Evolutionary conservation across 257 asterid genomes (phyloP), one percentile per base, ranked within the genome.

Genomic region (Solanum tacnaense): DNA sequence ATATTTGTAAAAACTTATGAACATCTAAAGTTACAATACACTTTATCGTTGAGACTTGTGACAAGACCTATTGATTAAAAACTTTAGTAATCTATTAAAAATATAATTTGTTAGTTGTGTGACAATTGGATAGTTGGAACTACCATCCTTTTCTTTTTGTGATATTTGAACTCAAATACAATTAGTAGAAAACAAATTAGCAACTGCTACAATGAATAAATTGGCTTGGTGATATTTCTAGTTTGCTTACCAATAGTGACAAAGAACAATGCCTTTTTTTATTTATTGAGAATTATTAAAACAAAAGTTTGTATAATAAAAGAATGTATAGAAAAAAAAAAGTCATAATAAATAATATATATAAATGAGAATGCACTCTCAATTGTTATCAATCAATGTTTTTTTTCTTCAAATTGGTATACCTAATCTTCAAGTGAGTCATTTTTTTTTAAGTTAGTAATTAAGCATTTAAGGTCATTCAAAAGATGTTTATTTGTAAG

Each of bases 131-230:
- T 41, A 41, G 46, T 41, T 41, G 46, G 46, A 41, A 41, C 46
- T 41, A 41, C 46, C 46, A 41, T 41, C 7, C 3, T 56, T 58
- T 58, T 58, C 5, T 58, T 88, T 89, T 87, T 83, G 91, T 91
- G 92, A 89, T 62, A 88, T 29, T 87, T 79, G 85, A 89, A 78
- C 88, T 89, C 7, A 91, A 82, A 23, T 89, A 93, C 98, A 93
- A 91, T 88, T 87, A 86, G 65, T 84, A 94, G 87, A 87, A 88
- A 83, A 93, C 96, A 94, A 84, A 91, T 34, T 87, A 88, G 68
- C 93, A 94, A 93, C 96, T 94, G 92, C 98, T 92, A 93, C 96
- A 36, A 74, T 83, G 86, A 83, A 44, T 44, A 44, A 70, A 86
- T 86, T 79, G 62, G 20, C 13, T 10, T 25, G 38, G 85, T 13